Evolutionary conservation across 2,329 filamentous ascomycete species (phyloP), one percentile per base, ranked within the genome.

Genomic region (Aspergillus calidoustus): DNA sequence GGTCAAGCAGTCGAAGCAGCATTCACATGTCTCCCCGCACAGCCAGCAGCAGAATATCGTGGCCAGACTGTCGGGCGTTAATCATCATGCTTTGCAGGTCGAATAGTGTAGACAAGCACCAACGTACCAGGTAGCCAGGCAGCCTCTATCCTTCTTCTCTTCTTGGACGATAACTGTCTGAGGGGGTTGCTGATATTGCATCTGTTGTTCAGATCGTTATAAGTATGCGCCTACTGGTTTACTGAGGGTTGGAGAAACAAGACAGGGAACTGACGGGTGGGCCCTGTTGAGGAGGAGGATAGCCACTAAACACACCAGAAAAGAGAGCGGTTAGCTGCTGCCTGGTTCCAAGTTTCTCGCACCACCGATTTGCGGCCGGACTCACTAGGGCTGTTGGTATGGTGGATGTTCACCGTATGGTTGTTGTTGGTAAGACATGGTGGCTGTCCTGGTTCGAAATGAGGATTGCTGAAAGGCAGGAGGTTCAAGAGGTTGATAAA

Each of bases 41-140:
- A 57, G 47, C 55, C 55, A 57, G 19, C 55, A 57, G 55, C 55
- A 57, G 55, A 57, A 57, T 30, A 57, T 44, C 38, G 55, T 57
- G 2, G 55, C 55, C n/a, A 57, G 48, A 57, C 55, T 57, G 23
- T n/a, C 31, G 9, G 31, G 7, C 31, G 34, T 38, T 4, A 15
- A 38, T 38, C 25, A 28, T 28, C 25, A 6, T 28, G n/a, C n/a
- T n/a, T n/a, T n/a, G n/a, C n/a, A n/a, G n/a, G 25, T 28, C 3
- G 25, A 28, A 31, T 50, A 28, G 28, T 7, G 13, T n/a, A 31
- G n/a, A n/a, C 19, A 15, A 11, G 3, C 6, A 11, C 15, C 1
- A 6, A 48, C 55, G 17, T 51, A 57, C 55, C 55, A 57, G 22
- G 47, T 57, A 31, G 47, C 48, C 1, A 51, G 28, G 13, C 55